Conservation (phyloP, 768 basidiomycete species). For the Butyriboletus loyo region DNA sequence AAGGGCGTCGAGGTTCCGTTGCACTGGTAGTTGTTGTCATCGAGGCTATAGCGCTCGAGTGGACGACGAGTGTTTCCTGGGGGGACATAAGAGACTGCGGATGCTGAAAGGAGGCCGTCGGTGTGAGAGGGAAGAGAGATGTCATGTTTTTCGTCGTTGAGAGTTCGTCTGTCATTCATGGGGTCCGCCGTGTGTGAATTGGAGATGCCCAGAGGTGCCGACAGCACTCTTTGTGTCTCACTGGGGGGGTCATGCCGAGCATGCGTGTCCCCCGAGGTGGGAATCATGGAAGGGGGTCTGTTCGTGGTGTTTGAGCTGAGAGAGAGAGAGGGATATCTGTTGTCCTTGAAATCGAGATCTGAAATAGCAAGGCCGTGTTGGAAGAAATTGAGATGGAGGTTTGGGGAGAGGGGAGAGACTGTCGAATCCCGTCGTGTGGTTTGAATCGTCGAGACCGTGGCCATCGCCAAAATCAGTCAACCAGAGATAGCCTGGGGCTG, state of each 20-base stretch:
- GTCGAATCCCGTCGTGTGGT: constrained; percentile 41
- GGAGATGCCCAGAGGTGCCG: constrained; percentile 11
- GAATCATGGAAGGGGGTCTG: constrained; percentile 30
- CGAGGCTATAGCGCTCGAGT: constrained; percentile 51
- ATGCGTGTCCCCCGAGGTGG: constrained; percentile 26
- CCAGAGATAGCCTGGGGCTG: constrained; percentile 21
- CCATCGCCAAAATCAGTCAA: constrained; percentile 26
- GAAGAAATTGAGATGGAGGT: constrained; percentile 42
- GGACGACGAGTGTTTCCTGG: constrained; percentile 46
- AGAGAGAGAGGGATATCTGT: constrained; percentile 47
- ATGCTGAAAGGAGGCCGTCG: constrained; percentile 26
- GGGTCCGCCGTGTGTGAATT: constrained; percentile 15
- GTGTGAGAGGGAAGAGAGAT: constrained; percentile 12
- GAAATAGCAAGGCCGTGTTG: constrained; percentile 51
- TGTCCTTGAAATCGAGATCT: constrained; percentile 63
- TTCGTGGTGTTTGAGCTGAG: constrained; percentile 22
- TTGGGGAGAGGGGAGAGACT: constrained; percentile 29
- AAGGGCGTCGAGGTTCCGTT: constrained; percentile 20
- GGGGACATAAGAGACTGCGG: constrained; percentile 42
- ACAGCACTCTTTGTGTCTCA: constrained; percentile 13
- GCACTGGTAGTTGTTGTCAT: constrained; percentile 33
- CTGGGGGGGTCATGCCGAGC: constrained; percentile 21
- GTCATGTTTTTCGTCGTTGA: constrained; percentile 24
- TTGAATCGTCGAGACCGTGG: constrained; percentile 53
- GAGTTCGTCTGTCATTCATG: constrained; percentile 21